phyloP scores from a whole-genome alignment of 345 rosid species.

The Litchi chinensis region DNA sequence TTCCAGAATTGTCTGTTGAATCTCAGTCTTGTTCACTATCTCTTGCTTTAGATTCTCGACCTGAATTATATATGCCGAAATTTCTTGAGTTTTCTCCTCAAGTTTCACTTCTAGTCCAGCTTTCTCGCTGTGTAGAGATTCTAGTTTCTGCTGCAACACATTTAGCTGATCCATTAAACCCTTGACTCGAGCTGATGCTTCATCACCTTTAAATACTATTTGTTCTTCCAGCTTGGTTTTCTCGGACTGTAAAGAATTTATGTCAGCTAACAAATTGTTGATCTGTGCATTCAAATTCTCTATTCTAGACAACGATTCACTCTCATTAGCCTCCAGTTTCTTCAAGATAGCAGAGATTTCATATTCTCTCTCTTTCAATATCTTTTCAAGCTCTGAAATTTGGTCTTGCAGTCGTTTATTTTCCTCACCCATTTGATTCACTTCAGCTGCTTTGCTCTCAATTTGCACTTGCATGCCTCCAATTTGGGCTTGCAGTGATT shows the following conservation, averaged over 20 bases:
- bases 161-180: slow-evolving; percentile 54
- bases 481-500: slow-evolving; percentile 37
- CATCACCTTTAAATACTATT: slow-evolving; percentile 47
- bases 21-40: slow-evolving; percentile 34
- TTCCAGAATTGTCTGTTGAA: slow-evolving; percentile 39
- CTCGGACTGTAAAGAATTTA: slow-evolving; percentile 44
- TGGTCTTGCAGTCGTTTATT: slow-evolving; percentile 43
- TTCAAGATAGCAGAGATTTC: slow-evolving; percentile 50
- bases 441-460: slow-evolving; percentile 50
- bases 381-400: slow-evolving; percentile 56
- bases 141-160: slow-evolving; percentile 53
- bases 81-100: slow-evolving; percentile 53
- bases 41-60: slow-evolving; percentile 48
- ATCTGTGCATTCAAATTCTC: slow-evolving; percentile 60
- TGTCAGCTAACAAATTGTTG: slow-evolving; percentile 38
- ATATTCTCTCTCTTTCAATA: slow-evolving; percentile 45
- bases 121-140: slow-evolving; percentile 51
- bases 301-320: slow-evolving; percentile 47
- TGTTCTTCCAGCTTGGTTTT: slow-evolving; percentile 70
- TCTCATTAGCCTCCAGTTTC: slow-evolving; percentile 58
- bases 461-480: slow-evolving; percentile 50
- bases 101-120: slow-evolving; percentile 56
- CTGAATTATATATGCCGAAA: slow-evolving; percentile 48
- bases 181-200: slow-evolving; percentile 51
- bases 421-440: slow-evolving; percentile 47